Evolutionary conservation across 2,329 filamentous ascomycete genomes (phyloP), one percentile per base, ranked within the genome.

Genomic region (Aplosporella prunicola): DNA sequence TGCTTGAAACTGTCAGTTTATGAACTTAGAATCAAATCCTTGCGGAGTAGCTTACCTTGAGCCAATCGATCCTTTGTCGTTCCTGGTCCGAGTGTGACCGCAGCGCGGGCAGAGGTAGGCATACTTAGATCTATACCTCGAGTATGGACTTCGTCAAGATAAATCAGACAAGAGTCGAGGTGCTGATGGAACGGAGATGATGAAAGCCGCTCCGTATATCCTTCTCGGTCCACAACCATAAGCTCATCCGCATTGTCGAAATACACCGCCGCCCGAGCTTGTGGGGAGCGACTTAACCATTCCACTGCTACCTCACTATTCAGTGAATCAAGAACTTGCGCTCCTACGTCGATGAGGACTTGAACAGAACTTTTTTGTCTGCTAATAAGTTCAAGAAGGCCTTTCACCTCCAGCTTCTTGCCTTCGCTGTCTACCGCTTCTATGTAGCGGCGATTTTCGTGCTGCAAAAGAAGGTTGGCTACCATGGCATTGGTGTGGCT

Each of bases 331-430:
- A 87, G 52, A 5, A 87, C 71, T 32, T 80, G 74, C 0, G 82
- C 80, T 0, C 82, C 81, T 0, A 82, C 79, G 44, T 87, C 80
- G 0, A 87, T 62, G 1, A 87, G 69, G 0, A 86, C 78, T 0
- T 30, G 30, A 0, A 59, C 51, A 1, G 7, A 9, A 1, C n/a
- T 8, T 6, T 5, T 6, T 10, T 35, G 37, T 3, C 6, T 9
- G 3, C n/a, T 27, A 0, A 80, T 59, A 4, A 64, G 51, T 0
- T 54, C 20, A 0, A 86, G 48, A 0, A 82, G 48, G 2, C 15
- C 27, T 15, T 35, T n/a, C 2, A 13, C 9, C 1, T 6, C 9
- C 3, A 35, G 25, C 1, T 23, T 13, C 3, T 20, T 22, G 10
- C 37, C 37, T 8, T n/a, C 10, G 1, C 48, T 43, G 9, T 64